Percentiles rank a stretch among this genome's conserved stretches.
Evolutionary conservation across 2,329 filamentous ascomycete species (phyloP).

Genomic region (Hysterium pulicare): DNA sequence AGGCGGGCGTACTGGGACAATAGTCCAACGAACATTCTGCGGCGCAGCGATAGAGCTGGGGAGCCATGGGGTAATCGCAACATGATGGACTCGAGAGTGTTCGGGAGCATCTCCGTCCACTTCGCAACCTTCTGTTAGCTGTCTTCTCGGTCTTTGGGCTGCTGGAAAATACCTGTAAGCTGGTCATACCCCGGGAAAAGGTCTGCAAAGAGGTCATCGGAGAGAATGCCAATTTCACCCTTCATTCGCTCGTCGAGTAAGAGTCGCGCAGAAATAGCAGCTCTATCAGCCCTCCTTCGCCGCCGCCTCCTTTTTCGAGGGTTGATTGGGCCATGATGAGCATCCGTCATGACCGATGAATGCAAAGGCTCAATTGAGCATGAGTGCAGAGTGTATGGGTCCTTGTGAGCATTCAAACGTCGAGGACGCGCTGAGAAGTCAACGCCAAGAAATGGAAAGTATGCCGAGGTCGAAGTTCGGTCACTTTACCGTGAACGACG

Average conservation of each 20-base stretch:
- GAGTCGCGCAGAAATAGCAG: conserved; percentile 73
- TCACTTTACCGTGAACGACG: no score
- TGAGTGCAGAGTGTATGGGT: not conserved
- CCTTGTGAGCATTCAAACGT: no score
- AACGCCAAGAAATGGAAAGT: conserved; percentile 2
- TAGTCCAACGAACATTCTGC: conserved; percentile 73
- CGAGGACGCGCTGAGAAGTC: not conserved
- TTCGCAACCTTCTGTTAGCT: not conserved
- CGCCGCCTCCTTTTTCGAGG: conserved; percentile 52
- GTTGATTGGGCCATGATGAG: conserved; percentile 25
- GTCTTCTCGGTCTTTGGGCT: not conserved
- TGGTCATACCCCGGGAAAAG: conserved; percentile 59
- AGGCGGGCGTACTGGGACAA: conserved; percentile 67
- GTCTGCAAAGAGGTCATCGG: conserved; percentile 79
- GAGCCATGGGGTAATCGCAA: conserved; percentile 72
- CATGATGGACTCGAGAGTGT: conserved; percentile 46
- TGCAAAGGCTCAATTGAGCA: conserved; percentile 8
- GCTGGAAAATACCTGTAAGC: conserved; percentile 20
- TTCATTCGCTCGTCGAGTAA: conserved; percentile 82
- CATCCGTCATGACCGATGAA: conserved; percentile 22
- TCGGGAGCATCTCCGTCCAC: conserved; percentile 8
- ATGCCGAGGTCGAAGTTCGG: not conserved
- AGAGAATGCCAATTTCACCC: conserved; percentile 81
- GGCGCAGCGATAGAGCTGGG: conserved; percentile 50
- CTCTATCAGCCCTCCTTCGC: conserved; percentile 59